Conservation (phyloP, 2,329 filamentous ascomycete genomes). For the Leptosphaerulina australis region DNA sequence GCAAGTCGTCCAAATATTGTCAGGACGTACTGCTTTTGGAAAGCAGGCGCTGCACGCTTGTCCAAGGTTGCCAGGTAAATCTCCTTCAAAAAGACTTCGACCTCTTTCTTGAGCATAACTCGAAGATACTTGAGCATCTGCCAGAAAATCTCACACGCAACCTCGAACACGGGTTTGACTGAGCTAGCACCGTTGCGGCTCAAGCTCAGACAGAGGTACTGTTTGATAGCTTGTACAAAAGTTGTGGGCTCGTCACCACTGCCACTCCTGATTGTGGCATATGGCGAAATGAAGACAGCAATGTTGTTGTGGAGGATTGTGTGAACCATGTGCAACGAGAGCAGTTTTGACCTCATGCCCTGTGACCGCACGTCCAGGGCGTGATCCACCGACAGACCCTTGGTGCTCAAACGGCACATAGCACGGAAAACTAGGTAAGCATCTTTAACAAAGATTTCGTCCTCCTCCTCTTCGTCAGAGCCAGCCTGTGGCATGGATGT, state of each 20-base stretch:
- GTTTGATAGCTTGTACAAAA: slow-evolving; percentile 94
- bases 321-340: slow-evolving; percentile 94
- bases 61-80: slow-evolving; percentile 94
- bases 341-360: slow-evolving; percentile 94
- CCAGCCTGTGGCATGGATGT: slow-evolving; percentile 41
- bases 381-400: slow-evolving; percentile 85
- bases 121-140: slow-evolving; percentile 93
- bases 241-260: slow-evolving; percentile 85
- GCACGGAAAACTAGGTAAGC: slow-evolving; percentile 96
- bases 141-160: slow-evolving; percentile 98
- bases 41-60: slow-evolving; percentile 80
- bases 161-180: slow-evolving; percentile 89
- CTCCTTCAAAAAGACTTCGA: slow-evolving; percentile 97
- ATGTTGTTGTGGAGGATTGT: slow-evolving; percentile 95
- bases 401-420: slow-evolving; percentile 96
- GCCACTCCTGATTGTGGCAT: slow-evolving; percentile 90
- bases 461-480: slow-evolving; percentile 71
- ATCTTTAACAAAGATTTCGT: slow-evolving; percentile 96
- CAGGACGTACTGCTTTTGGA: slow-evolving; percentile 93
- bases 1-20: slow-evolving; percentile 83
- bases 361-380: slow-evolving; percentile 91
- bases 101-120: slow-evolving; percentile 95
- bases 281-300: slow-evolving; percentile 84
- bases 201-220: slow-evolving; percentile 92
- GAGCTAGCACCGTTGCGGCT: slow-evolving; percentile 95